A percentile compares a stretch with the other conserved stretches of the same genome.
phyloP scores from a whole-genome alignment of 179 eudicot species.

The Beta macrorhiza region DNA sequence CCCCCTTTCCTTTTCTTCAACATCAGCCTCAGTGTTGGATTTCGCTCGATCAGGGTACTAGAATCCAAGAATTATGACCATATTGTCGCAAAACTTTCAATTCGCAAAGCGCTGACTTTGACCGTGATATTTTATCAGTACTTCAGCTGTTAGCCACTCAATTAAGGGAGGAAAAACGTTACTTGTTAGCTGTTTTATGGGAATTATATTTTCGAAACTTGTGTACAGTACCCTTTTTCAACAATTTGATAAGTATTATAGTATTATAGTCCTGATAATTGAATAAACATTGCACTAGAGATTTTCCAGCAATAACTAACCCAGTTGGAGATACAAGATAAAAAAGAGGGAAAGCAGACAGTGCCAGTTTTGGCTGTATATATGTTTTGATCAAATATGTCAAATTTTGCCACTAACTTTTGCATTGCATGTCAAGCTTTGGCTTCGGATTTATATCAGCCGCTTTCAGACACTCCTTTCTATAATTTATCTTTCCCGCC shows the following conservation, averaged over 20 bases:
- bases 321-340: too few relatives aligned
- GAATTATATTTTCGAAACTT: background rate
- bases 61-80: background rate
- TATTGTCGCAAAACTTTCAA: background rate
- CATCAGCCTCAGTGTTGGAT: background rate
- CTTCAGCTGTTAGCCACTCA: too few relatives aligned
- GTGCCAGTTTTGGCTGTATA: too few relatives aligned
- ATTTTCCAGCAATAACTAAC: too few relatives aligned
- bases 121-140: too few relatives aligned
- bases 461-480: background rate
- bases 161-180: background rate
- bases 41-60: background rate
- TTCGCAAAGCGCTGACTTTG: too few relatives aligned
- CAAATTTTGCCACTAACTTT: background rate
- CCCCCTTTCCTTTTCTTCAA: too few relatives aligned
- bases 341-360: too few relatives aligned
- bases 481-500: background rate
- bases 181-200: background rate
- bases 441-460: background rate
- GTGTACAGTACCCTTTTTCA: background rate
- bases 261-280: too few relatives aligned
- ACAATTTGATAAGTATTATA: background rate
- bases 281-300: too few relatives aligned
- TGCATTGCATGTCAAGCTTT: background rate
- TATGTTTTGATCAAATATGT: too few relatives aligned